Conservation (phyloP, 768 basidiomycete species). For the Infundibulicybe gibba region DNA sequence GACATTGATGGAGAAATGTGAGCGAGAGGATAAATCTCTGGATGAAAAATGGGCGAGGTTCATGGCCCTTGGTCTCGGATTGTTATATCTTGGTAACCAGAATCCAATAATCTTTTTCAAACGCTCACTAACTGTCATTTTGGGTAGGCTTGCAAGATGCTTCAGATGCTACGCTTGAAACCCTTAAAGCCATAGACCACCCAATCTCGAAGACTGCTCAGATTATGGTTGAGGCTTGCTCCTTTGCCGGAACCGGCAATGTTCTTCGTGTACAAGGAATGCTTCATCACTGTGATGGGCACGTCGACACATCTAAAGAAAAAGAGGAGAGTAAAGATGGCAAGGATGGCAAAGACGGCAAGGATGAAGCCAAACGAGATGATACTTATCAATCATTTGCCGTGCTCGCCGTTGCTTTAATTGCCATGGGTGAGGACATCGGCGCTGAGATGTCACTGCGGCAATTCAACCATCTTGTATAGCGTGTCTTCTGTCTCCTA, state of each 20-base stretch:
- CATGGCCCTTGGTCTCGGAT: constrained; percentile 82
- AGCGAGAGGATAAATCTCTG: constrained; percentile 63
- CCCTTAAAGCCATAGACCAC: constrained; percentile 90
- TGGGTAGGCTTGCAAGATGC: constrained; percentile 81
- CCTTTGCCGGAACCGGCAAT: constrained; percentile 93
- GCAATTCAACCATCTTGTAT: constrained; percentile 94
- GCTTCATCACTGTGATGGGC: constrained; percentile 92
- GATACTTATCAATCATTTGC: constrained; percentile 91
- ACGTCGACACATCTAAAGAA: constrained; percentile 55
- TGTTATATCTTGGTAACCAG: constrained; percentile 84
- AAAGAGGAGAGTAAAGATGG: constrained; percentile 47
- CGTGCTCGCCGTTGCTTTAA: constrained; percentile 88
- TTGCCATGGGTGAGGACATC: constrained; percentile 98
- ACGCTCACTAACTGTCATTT: background rate
- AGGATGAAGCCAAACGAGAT: constrained; percentile 43
- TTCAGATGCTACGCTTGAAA: constrained; percentile 91
- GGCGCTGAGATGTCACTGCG: constrained; percentile 97
- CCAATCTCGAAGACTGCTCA: constrained; percentile 88
- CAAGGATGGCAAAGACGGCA: constrained; percentile 55
- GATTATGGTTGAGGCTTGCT: constrained; percentile 89
- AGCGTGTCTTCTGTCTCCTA: constrained; percentile 18
- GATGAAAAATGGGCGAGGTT: constrained; percentile 95
- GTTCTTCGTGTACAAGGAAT: constrained; percentile 90
- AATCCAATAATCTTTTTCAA: background rate
- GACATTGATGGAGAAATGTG: constrained; percentile 78